A percentile compares a stretch with the other conserved stretches of the same genome.
phyloP scores from a whole-genome alignment of 78 protist genomes.

The Paulinella micropora region DNA sequence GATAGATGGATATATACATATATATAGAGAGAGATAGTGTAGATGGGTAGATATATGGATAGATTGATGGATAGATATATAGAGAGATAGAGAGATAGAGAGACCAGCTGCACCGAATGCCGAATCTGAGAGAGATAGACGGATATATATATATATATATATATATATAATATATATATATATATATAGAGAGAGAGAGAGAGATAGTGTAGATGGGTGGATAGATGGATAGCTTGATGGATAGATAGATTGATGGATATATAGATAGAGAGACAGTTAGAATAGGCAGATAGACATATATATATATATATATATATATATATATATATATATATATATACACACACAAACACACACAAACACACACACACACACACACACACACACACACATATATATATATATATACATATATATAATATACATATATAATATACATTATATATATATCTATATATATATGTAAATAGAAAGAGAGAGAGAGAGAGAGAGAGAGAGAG shows the following conservation, averaged over 20 bases:
- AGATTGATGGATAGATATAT: too few species aligned
- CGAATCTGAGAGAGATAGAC: constrained; percentile 45
- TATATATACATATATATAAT: not conserved
- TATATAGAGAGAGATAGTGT: too few species aligned
- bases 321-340: not conserved
- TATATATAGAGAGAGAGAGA: too few species aligned
- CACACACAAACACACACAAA: not conserved
- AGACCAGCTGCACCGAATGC: constrained; percentile 96
- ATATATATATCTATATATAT: not conserved
- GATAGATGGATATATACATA: too few species aligned
- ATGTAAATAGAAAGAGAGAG: not conserved
- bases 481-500: not conserved
- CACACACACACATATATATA: not conserved
- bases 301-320: not conserved
- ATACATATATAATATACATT: not conserved
- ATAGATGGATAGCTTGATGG: too few species aligned
- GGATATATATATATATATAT: not conserved
- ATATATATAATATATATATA: not conserved
- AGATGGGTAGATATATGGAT: too few species aligned
- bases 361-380: not conserved
- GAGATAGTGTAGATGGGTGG: too few species aligned
- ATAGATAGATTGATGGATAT: not conserved
- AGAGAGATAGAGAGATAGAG: too few species aligned
- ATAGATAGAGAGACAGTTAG: not conserved
- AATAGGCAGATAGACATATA: not conserved